Evolutionary conservation across 2,329 filamentous ascomycete genomes (phyloP), one percentile per base, ranked within the genome.

Genomic region (Aspergillus uvarum): DNA sequence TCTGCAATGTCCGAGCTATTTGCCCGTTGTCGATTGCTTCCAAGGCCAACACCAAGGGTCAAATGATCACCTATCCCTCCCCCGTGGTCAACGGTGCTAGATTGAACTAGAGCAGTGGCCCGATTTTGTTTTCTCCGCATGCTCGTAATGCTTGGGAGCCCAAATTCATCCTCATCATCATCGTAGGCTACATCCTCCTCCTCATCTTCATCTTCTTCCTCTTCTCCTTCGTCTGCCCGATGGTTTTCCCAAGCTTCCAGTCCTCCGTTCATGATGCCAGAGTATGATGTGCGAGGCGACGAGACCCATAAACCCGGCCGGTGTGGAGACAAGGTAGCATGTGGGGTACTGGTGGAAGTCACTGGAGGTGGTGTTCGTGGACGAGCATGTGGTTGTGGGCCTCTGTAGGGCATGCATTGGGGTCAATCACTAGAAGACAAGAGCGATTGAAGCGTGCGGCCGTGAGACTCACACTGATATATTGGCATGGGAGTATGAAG

Each of bases 1-100:
- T 96, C 90, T 19, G 93, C 92, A 73, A 98, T 97, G 75, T 98
- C 94, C 64, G 91, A 91, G 76, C 93, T 97, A 77, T 96, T 89
- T 26, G 91, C 90, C 61, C 89, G 87, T 56, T 86, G 82, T 65
- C 89, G 81, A n/a, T 75, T 82, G n/a, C 72, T 55, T 72, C 75
- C 53, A 76, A 76, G 42, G 49, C 72, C 68, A 58, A 70, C 69
- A 44, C 69, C 70, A 44, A 76, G 67, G 22, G 62, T 70, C 29
- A 71, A 65, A 52, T 62, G 53, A 47, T 63, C 68, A 21, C 60
- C 64, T 47, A 63, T 42, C 16, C 63, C 61, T 12, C 75, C 74
- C 22, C 78, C 79, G 21, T 77, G 70, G 58, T 84, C 81, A 57
- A 78, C 78, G n/a, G 71, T 71, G 64, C 79, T 81, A 22, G 74